These are phyloP conservation scores for Ustilago trichophora DNA, from an alignment of 1,284 basidiomycete species.

Conservation along the genomic window DNA sequence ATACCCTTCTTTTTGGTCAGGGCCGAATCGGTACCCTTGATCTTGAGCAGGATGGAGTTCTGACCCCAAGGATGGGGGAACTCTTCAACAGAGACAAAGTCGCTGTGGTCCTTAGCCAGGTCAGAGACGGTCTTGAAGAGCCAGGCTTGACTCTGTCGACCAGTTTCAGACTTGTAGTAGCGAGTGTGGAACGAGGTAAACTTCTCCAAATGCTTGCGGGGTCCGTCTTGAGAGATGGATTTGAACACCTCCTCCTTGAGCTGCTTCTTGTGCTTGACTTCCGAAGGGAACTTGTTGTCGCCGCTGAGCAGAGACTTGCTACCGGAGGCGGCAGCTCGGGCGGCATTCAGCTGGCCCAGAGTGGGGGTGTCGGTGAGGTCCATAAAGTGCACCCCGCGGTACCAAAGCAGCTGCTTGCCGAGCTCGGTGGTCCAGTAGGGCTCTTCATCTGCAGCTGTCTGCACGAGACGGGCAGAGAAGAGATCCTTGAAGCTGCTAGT, in stretches of 20 bases:
- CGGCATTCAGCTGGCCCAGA: slow-evolving; percentile 28
- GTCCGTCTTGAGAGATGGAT: slow-evolving; percentile 48
- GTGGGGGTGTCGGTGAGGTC: slow-evolving; percentile 54
- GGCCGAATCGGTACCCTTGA: slow-evolving; percentile 44
- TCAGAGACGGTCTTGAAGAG: slow-evolving; percentile 68
- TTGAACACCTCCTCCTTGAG: slow-evolving; percentile 39
- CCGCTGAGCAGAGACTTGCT: background rate
- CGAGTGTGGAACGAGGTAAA: slow-evolving; percentile 69
- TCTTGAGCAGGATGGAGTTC: slow-evolving; percentile 76
- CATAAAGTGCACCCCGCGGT: slow-evolving; percentile 48
- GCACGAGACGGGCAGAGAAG: slow-evolving; percentile 35
- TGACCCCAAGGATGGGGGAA: slow-evolving; percentile 92
- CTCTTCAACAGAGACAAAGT: slow-evolving; percentile 76
- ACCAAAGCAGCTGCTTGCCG: slow-evolving; percentile 51
- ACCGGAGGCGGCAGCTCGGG: slow-evolving; percentile 31
- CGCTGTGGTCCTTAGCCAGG: slow-evolving; percentile 13
- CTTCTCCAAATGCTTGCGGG: slow-evolving; percentile 67
- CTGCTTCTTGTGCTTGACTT: slow-evolving; percentile 24
- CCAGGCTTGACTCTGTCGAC: slow-evolving; percentile 80
- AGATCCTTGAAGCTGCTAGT: slow-evolving; percentile 13
- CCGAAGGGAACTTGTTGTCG: slow-evolving; percentile 36
- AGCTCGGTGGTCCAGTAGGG: slow-evolving; percentile 61
- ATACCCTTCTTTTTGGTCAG: slow-evolving; percentile 66
- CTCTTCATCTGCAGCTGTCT: slow-evolving; percentile 23
- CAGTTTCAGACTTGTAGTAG: slow-evolving; percentile 74